A percentile compares a stretch with the other conserved stretches of the same genome.
phyloP scores from a whole-genome alignment of 1,139 yeast species.

The Hanseniaspora gamundiae region DNA sequence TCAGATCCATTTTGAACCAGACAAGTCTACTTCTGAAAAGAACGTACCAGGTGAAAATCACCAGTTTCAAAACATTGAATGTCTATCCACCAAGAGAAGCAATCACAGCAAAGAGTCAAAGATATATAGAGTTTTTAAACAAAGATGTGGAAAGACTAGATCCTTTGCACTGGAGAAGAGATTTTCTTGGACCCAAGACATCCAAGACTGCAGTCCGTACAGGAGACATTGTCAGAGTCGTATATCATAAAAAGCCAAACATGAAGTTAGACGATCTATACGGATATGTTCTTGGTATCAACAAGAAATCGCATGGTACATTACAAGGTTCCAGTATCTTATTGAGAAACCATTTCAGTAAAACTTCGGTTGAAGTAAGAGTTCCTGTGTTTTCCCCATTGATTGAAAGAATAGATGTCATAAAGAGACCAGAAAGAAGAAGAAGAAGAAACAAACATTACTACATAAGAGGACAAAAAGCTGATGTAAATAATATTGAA shows the following conservation, averaged over 20 bases:
- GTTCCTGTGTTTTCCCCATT: slow-evolving; percentile 71
- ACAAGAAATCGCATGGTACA: slow-evolving; percentile 41
- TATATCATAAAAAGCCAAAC: slow-evolving; percentile 46
- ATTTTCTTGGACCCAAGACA: slow-evolving; percentile 36
- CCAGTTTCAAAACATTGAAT: neutral
- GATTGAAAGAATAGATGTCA: slow-evolving; percentile 58
- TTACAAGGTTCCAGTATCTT: slow-evolving; percentile 50
- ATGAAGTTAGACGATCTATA: slow-evolving; percentile 44
- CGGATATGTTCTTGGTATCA: slow-evolving; percentile 69
- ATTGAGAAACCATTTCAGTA: slow-evolving; percentile 66
- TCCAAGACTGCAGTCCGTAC: slow-evolving; percentile 48
- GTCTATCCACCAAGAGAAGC: slow-evolving; percentile 1
- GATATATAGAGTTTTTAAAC: neutral
- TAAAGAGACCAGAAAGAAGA: slow-evolving; percentile 58
- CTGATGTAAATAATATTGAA: slow-evolving; percentile 75
- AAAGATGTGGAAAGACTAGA: slow-evolving; percentile 38
- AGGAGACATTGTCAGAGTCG: slow-evolving; percentile 73
- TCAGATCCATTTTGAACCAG: no score
- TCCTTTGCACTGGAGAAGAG: slow-evolving; percentile 59
- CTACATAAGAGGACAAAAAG: slow-evolving; percentile 71
- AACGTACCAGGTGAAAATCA: slow-evolving; percentile 15
- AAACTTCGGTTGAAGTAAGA: slow-evolving; percentile 70
- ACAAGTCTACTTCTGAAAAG: slow-evolving; percentile 9
- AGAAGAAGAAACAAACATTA: slow-evolving; percentile 71
- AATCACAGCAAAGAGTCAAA: slow-evolving; percentile 14